These are phyloP conservation scores for Ogataea zsoltii DNA, from an alignment of 805 yeast species.

Conservation along the genomic window DNA sequence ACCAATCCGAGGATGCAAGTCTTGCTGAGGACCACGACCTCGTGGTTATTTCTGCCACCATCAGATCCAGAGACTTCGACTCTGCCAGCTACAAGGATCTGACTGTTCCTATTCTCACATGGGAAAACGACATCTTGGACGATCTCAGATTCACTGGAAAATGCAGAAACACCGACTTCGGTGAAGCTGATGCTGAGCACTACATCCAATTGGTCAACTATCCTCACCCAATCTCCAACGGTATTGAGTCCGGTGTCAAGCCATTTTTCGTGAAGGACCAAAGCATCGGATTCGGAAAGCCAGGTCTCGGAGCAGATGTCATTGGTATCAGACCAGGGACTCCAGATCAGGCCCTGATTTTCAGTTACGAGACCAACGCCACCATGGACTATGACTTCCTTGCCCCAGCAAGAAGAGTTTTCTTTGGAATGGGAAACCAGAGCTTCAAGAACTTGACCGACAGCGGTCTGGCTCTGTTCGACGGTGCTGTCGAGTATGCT, in stretches of 20 bases:
- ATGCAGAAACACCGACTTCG: constrained; percentile 3
- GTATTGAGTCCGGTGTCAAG: constrained; percentile 3
- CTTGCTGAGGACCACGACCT: constrained; percentile 1
- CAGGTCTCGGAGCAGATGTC: constrained; percentile 4
- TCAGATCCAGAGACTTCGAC: constrained; percentile 5
- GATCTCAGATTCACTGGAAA: constrained; percentile 4
- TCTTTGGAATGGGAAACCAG: constrained; percentile 2
- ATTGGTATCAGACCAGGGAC: constrained; percentile 8
- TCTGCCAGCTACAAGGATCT: background rate
- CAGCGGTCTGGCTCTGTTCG: constrained; percentile 1
- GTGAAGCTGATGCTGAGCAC: constrained; percentile 4
- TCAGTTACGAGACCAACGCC: constrained; percentile 3
- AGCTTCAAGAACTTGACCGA: constrained; percentile 2
- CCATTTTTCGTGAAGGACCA: constrained; percentile 1
- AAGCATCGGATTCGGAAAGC: constrained; percentile 1
- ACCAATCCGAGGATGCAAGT: constrained; percentile 1
- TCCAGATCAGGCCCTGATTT: constrained; percentile 3
- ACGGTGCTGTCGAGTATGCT: constrained; percentile 2
- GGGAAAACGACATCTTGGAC: constrained; percentile 7
- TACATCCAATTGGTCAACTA: constrained; percentile 5
- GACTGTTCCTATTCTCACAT: background rate
- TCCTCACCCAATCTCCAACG: constrained; percentile 4
- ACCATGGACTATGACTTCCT: constrained; percentile 7
- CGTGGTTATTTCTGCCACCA: constrained; percentile 3
- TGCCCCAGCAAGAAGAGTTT: constrained; percentile 6